These are phyloP conservation scores for Coemansia sp. DNA, from an alignment of 192 early-diverging fungal species.

Conservation along the genomic window DNA sequence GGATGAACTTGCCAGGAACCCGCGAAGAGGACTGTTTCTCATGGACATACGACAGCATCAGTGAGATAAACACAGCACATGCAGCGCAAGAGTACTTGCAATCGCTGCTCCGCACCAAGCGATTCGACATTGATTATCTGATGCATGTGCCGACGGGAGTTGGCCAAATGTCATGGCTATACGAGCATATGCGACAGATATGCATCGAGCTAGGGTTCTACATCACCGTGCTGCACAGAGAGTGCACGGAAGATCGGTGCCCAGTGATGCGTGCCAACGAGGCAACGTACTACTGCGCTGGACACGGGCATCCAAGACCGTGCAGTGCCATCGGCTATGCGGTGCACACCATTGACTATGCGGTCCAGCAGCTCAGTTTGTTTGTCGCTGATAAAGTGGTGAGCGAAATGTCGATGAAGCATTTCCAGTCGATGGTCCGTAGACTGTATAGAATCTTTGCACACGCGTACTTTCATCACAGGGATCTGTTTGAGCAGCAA, in stretches of 20 bases:
- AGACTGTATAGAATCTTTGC: slow-evolving; percentile 96
- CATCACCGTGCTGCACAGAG: slow-evolving; percentile 66
- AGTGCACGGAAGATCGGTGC: slow-evolving; percentile 76
- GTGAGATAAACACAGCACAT: slow-evolving; percentile 69
- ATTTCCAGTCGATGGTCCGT: slow-evolving; percentile 85
- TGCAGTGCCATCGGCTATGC: slow-evolving; percentile 92
- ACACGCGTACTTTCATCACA: slow-evolving; percentile 91
- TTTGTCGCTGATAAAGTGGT: background rate
- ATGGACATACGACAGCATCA: slow-evolving; percentile 33
- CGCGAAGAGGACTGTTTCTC: slow-evolving; percentile 44
- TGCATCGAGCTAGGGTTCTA: slow-evolving; percentile 84
- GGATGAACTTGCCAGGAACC: slow-evolving; percentile 34
- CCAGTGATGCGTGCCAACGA: slow-evolving; percentile 93
- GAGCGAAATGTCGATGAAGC: slow-evolving; percentile 71
- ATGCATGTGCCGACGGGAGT: slow-evolving; percentile 63
- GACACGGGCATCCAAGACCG: slow-evolving; percentile 71
- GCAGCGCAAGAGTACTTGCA: slow-evolving; percentile 82
- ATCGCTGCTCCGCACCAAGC: slow-evolving; percentile 62
- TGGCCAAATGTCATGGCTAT: slow-evolving; percentile 76
- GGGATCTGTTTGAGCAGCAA: slow-evolving; percentile 82
- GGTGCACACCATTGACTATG: slow-evolving; percentile 91
- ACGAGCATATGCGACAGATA: slow-evolving; percentile 87
- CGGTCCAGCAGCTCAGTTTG: slow-evolving; percentile 70
- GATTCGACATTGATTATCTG: slow-evolving; percentile 61
- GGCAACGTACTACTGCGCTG: slow-evolving; percentile 91